phyloP scores from a whole-genome alignment of 2,329 filamentous ascomycete genomes.

The Ophiocordyceps camponoti-leonardi region DNA sequence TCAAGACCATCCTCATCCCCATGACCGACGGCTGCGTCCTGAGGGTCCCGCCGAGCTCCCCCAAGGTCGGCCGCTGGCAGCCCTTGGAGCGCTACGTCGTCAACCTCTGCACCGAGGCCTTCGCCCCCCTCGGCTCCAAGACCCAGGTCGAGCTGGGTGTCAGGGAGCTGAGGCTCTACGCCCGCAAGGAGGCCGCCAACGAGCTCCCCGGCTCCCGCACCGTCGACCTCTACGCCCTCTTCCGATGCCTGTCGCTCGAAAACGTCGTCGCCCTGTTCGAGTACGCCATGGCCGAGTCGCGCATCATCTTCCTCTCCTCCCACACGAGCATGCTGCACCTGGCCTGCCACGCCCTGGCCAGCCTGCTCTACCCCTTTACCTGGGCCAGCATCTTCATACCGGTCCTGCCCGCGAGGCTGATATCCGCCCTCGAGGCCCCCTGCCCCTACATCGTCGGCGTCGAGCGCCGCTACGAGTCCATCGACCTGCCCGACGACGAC shows the following conservation, averaged over 20 bases:
- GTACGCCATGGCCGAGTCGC: constrained; percentile 80
- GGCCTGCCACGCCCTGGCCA: constrained; percentile 72
- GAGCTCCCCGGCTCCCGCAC: constrained; percentile 85
- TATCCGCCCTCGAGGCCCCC: constrained; percentile 83
- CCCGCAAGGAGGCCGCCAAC: constrained; percentile 80
- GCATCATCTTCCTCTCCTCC: constrained; percentile 90
- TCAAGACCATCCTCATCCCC: constrained; percentile 80
- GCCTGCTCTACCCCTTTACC: constrained; percentile 73
- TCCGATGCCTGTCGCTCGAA: constrained; percentile 73
- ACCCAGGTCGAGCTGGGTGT: constrained; percentile 89
- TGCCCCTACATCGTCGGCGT: constrained; percentile 96
- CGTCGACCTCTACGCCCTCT: constrained; percentile 83
- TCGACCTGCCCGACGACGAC: constrained; percentile 82
- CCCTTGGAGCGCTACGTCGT: constrained; percentile 92
- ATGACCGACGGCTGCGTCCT: constrained; percentile 82
- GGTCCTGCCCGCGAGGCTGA: constrained; percentile 67
- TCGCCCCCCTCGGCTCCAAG: constrained; percentile 80
- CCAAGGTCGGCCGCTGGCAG: constrained; percentile 85
- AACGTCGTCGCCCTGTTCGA: constrained; percentile 90
- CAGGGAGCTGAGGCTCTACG: constrained; percentile 78
- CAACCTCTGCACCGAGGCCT: constrained; percentile 89
- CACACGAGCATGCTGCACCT: constrained; percentile 94
- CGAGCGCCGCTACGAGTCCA: constrained; percentile 74
- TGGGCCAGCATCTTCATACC: constrained; percentile 95
- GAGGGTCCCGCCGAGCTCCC: constrained; percentile 73